Evolutionary conservation across 768 basidiomycete genomes (phyloP), one percentile per base, ranked within the genome.

Genomic region (Mycena rebaudengoi): DNA sequence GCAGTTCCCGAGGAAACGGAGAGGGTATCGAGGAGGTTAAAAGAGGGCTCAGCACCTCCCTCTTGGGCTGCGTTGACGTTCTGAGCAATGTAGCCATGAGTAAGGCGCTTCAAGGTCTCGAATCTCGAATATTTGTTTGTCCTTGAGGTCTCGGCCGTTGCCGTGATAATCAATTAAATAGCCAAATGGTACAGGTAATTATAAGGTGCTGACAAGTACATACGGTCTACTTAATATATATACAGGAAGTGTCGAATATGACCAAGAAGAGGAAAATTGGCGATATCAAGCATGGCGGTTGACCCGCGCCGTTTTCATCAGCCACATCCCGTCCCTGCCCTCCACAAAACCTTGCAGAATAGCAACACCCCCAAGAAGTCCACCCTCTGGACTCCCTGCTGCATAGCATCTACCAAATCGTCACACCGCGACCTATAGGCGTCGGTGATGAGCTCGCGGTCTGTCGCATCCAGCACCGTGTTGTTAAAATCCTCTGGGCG

Each of bases 291-390:
- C n/a, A n/a, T n/a, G n/a, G n/a, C 46, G 61, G 43, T 14, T 13
- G 16, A 39, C 30, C 1, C 20, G 40, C 11, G 74, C 78, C 37
- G 86, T 83, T 75, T 85, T 89, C 71, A 91, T 82, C 74, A 89
- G 86, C 86, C 88, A 91, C 75, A 86, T 79, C 8, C 90, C 89
- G 32, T 84, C 81, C 68, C 79, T 83, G 2, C 83, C 83, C 53
- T 83, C 81, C 48, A 72, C 73, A 60, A 91, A 73, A 7, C 90
- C 90, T 57, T 82, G 76, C 73, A 90, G 84, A 10, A 85, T 69
- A 46, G 76, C 73, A 62, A 82, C 33, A 79, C 81, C 14, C 85
- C 85, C 75, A 91, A 74, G 67, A 82, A 91, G 75, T 91, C 90
- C 5, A 91, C 80, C 50, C 81, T 80, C 57, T 80, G 77, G 23